phyloP scores from a whole-genome alignment of 352 stramenopile genomes.

The Phytopythium boreale region DNA sequence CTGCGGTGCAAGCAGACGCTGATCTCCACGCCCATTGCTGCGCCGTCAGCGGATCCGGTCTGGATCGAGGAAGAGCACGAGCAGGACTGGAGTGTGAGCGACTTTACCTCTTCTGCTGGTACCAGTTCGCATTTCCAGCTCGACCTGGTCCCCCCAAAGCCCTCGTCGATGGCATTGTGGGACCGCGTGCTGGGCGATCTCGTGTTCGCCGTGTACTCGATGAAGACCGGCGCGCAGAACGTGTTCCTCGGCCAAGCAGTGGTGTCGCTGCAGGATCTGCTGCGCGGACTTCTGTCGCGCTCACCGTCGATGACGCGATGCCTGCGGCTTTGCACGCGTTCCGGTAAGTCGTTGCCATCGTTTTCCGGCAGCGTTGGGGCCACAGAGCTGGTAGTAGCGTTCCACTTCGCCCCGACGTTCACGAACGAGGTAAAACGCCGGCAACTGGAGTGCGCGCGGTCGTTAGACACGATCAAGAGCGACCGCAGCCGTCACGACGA shows the following conservation, averaged over 20 bases:
- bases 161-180: slow-evolving; percentile 27
- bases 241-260: slow-evolving; percentile 59
- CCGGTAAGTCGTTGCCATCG: slow-evolving; percentile 19
- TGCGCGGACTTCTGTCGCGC: slow-evolving; percentile 26
- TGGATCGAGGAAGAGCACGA: slow-evolving; percentile 41
- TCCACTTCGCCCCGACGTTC: slow-evolving; percentile 44
- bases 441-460: neutral
- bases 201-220: slow-evolving; percentile 57
- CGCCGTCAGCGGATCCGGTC: slow-evolving; percentile 24
- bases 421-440: slow-evolving; percentile 10
- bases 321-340: slow-evolving; percentile 39
- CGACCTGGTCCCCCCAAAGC: slow-evolving; percentile 33
- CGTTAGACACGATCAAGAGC: neutral
- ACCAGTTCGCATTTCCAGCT: slow-evolving; percentile 38
- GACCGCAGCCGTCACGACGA: neutral
- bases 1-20: slow-evolving; percentile 64
- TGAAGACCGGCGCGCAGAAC: neutral
- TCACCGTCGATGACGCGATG: slow-evolving; percentile 21
- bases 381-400: slow-evolving; percentile 31
- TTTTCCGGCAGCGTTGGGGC: slow-evolving; percentile 5
- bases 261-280: slow-evolving; percentile 33
- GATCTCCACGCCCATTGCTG: slow-evolving; percentile 26
- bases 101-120: neutral
- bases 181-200: slow-evolving; percentile 52
- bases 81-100: neutral